Evolutionary conservation across 2,329 filamentous ascomycete species (phyloP).

Genomic region (Botrytis fabae): DNA sequence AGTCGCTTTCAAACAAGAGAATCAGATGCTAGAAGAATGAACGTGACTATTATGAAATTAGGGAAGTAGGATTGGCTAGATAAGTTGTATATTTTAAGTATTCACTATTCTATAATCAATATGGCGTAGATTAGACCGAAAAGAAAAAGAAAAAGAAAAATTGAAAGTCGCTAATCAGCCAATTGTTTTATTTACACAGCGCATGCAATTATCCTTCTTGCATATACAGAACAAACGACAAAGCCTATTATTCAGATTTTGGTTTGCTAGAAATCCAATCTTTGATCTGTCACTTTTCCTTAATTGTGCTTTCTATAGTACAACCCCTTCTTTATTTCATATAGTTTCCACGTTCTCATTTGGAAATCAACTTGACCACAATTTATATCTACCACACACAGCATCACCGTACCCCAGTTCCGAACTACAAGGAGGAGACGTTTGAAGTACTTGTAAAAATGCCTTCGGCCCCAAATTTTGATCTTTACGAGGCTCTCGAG

Average conservation of each 20-base stretch:
- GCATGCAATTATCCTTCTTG: not conserved
- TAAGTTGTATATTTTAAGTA: not conserved
- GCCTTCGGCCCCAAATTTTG: constrained; percentile 25
- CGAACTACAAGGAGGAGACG: not conserved
- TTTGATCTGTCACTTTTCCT: not conserved
- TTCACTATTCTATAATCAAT: not conserved
- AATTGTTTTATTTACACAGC: not conserved
- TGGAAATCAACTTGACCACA: not conserved
- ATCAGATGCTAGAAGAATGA: not conserved
- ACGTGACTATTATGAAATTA: not conserved
- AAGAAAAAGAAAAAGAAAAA: not conserved
- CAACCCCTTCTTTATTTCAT: not conserved
- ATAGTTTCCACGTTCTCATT: not conserved
- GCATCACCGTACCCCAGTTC: not conserved
- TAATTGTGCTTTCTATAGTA: not conserved
- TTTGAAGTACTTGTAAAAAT: not conserved
- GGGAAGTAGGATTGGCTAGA: not conserved
- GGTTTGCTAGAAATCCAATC: not conserved
- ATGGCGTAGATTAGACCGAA: not conserved
- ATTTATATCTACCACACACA: not conserved
- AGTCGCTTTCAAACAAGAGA: not conserved
- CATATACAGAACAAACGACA: not conserved
- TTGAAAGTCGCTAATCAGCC: not conserved
- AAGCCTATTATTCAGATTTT: not conserved
- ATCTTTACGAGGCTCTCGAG: constrained; percentile 29